Evolutionary conservation across 371 early-diverging fungal genomes (phyloP), one percentile per base, ranked within the genome.

Genomic region (Haplosporangium sp.): DNA sequence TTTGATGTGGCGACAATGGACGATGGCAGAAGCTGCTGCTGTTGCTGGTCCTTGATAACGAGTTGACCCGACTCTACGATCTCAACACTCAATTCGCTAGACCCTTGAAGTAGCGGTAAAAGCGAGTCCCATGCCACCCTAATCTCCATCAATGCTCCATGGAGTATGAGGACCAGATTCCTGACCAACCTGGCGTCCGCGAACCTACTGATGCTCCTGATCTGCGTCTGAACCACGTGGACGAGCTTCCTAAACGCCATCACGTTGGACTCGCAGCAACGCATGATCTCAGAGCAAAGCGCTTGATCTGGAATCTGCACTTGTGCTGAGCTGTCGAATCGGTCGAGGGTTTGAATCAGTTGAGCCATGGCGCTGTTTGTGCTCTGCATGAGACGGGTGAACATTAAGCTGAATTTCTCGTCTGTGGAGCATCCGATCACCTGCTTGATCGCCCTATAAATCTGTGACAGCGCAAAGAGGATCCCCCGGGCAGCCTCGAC

Each of bases 81-180:
- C 13, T 69, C 69, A 6, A 52, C 11, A 21, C 36, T 70, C 29
- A 61, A 11, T 6, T 75, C 76, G 12, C 66, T 62, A 3, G 70
- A 54, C 5, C 54, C 65, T 14, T 71, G 72, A 36, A 77, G 48
- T 18, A 77, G 61, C 1, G 72, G 68, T 37, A 72, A 18, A 5
- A 89, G 64, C 13, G 74, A 76, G 29, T 85, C 82, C 82, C 86
- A 87, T 14, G 85, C 84, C 8, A 84, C 75, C 46, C 87, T 83
- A 18, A 86, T 83, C 74, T 89, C 88, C 0, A 86, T 73, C 0
- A 86, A 74, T 0, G 87, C 86, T 38, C 85, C 84, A 59, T 89
- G 85, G 1, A 89, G 66, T 43, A 74, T 62, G 38, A 82, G 59
- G 5, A 89, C 61, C 14, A 89, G 53, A 48, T 86, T 83, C 41